Evolutionary conservation across 257 asterid genomes (phyloP), one percentile per base, ranked within the genome.

Genomic region (Solanum stenotomum): DNA sequence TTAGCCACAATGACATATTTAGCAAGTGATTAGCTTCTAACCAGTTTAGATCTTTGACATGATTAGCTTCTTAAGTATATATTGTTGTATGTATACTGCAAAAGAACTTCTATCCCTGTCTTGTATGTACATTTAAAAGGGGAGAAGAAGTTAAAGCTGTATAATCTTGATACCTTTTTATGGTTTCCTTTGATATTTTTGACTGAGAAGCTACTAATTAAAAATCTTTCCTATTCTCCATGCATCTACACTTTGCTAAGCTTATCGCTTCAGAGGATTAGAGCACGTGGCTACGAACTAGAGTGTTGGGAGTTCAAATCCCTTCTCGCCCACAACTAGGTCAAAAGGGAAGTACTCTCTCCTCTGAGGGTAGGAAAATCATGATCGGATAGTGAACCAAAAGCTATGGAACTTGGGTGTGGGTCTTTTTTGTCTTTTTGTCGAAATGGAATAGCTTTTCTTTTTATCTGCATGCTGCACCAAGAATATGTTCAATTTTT

Each of bases 111-210:
- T 76, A 18, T 86, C 82, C 89, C 90, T 82, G 84, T 46, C 82
- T 84, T 91, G 92, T 76, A 88, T 68, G 86, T 88, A 91, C 84
- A 29, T 87, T 84, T 86, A 16, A 34, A 44, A 85, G 88, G 90
- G 88, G 86, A 86, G 88, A 87, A 33, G 89, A 29, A 27, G 79
- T 33, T 40, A 86, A 83, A 67, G 85, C 67, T 84, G 90, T 85
- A 88, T 84, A 85, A 87, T 85, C 89, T 90, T 25, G 83, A 49
- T 87, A 18, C 14, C 71, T 72, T 83, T 84, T 85, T 88, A 83
- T 87, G 86, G 85, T 82, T 88, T 71, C 31, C 49, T 38, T 42
- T 75, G 38, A 42, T 38, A 84, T 61, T 85, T 72, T 37, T 40
- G 27, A 72, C 67, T 10, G 18, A 27, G 72, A 63, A 74, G 87